Conservation (phyloP, 2,329 filamentous ascomycete species). For the Fusarium odoratissimum region DNA sequence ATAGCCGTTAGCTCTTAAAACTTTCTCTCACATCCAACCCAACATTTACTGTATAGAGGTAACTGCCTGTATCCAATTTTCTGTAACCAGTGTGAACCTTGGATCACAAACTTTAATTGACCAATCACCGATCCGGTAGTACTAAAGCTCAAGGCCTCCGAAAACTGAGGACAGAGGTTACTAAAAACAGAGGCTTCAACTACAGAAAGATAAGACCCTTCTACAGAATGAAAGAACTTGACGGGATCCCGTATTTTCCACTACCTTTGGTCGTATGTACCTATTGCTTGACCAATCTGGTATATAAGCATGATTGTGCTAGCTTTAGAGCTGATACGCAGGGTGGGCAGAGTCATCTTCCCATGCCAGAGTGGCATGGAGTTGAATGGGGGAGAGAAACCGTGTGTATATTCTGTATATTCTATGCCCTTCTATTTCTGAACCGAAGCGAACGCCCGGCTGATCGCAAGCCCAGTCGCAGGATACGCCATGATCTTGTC, state of each 20-base stretch:
- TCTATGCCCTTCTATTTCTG: not conserved
- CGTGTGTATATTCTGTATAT: not conserved
- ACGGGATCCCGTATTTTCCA: conserved; percentile 8
- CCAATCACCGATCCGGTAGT: too few species aligned
- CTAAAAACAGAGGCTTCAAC: too few species aligned
- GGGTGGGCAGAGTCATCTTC: not conserved
- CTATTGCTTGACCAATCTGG: rapidly evolving
- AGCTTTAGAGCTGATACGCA: rapidly evolving
- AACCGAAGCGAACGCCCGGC: conserved; percentile 24
- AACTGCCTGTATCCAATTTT: too few species aligned
- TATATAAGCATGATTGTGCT: rapidly evolving
- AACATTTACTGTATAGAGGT: too few species aligned
- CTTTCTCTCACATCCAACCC: too few species aligned
- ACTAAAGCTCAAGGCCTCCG: too few species aligned
- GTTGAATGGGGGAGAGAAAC: not conserved
- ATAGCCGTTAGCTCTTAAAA: too few species aligned
- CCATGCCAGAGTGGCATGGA: not conserved
- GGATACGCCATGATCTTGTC: conserved; percentile 64
- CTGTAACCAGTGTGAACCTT: too few species aligned
- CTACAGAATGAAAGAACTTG: too few species aligned
- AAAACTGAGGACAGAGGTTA: too few species aligned
- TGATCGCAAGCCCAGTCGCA: conserved; percentile 58
- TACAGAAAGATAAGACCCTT: too few species aligned
- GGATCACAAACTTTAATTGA: too few species aligned
- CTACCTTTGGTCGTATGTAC: conserved; percentile 7